Base-by-base conservation (phyloP, 495 filamentous ascomycete species). In the Penicillium diatomitis region DNA sequence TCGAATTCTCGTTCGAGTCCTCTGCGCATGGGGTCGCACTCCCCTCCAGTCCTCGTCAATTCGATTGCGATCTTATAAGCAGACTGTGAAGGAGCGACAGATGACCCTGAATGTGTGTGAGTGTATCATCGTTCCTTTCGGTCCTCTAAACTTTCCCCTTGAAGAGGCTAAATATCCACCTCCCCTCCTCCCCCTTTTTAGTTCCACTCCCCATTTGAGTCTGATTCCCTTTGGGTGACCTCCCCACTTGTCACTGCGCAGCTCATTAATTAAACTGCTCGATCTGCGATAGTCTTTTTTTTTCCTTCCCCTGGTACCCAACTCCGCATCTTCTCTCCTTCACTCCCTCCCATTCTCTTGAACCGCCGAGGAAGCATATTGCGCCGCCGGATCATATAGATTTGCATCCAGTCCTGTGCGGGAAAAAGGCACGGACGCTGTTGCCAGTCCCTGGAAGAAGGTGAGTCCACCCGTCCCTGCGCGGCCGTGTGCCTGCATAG, bases 241-340 rank as follows among this genome's bases (percentile, higher is more conserved):
- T 44, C 41, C 47, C 54, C 55, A 51, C 56, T 52, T 59, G 56
- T 57, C 56, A 54, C 50, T 50, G 64, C 54, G 50, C 45, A 58
- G 57, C 58, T 61, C 61, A 61, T 59, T 20, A 20, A 20, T 20
- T 20, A 20, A 53, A 54, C 49, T 51, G 36, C 43, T 56, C 53
- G 47, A 39, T 55, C 53, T 50, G 40, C 46, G 44, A 36, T 46
- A 43, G 42, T 41, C 53, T 55, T 52, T 51, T 48, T 55, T 47
- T 53, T 35, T 41, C 45, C 35, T 32, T 41, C 20, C 2, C 20
- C 20, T 20, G 20, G 20, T 20, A 20, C 20, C 53, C 35, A 31
- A 30, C 53, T 51, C 48, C 47, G 47, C 36, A 43, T 47, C 39
- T 53, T 46, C 55, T 50, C 52, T 62, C 55, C 57, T 46, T 50